Evolutionary conservation across 495 filamentous ascomycete species (phyloP).

Genomic region (Neurospora discreta): DNA sequence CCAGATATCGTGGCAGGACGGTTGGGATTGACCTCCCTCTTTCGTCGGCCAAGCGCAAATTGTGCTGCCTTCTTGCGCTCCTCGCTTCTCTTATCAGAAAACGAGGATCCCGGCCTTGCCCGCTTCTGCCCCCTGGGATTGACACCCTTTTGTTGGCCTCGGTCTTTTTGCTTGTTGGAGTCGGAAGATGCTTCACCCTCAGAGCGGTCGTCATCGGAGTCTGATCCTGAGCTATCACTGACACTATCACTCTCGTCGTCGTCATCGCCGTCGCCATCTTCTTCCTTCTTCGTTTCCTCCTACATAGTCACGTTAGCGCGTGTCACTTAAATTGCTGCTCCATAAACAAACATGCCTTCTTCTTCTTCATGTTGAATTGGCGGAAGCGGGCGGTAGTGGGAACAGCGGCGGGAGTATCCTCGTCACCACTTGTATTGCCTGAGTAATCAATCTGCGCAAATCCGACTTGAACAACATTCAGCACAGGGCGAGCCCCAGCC

Average conservation of each 20-base stretch:
- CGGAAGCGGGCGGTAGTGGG: constrained; percentile 12
- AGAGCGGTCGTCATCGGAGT: not conserved
- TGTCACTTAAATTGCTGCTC: not conserved
- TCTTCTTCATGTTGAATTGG: constrained; percentile 33
- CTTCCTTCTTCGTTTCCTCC: constrained; percentile 4
- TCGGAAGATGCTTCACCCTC: constrained; percentile 4
- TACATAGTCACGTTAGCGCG: not conserved
- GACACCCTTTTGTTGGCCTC: constrained; percentile 9
- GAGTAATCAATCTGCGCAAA: constrained; percentile 36
- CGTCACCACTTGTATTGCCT: constrained; percentile 2
- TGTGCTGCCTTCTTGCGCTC: constrained; percentile 31
- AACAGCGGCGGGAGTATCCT: constrained; percentile 5
- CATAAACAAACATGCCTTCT: constrained; percentile 17
- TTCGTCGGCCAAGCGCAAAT: constrained; percentile 40
- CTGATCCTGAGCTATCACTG: constrained; percentile 3
- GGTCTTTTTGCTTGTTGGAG: constrained; percentile 3
- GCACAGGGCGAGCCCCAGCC: constrained; percentile 15
- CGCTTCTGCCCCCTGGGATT: constrained; percentile 7
- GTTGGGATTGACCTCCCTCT: constrained; percentile 50
- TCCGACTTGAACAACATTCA: constrained; percentile 38
- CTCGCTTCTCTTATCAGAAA: constrained; percentile 22
- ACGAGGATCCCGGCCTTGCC: constrained; percentile 6
- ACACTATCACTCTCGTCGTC: constrained; percentile 11
- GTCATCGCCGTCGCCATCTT: constrained; percentile 4
- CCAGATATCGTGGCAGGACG: constrained; percentile 39